Conservation (phyloP, 2,329 filamentous ascomycete species). For the Talaromyces sp. region DNA sequence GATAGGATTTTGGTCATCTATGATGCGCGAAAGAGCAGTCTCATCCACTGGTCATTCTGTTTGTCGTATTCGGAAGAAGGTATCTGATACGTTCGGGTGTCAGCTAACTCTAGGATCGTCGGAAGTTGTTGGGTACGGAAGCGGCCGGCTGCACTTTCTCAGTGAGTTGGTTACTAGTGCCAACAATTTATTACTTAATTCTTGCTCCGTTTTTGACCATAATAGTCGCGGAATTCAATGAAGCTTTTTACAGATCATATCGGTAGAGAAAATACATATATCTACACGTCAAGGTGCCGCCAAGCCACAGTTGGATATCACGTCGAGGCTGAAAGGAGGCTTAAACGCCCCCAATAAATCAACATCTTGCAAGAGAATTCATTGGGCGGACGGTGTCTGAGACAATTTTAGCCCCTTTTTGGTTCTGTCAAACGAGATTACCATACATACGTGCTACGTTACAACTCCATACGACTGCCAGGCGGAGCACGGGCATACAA, state of each 20-base stretch:
- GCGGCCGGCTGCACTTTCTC: slow-evolving; percentile 1
- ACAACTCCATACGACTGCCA: too few relatives aligned
- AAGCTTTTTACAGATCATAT: background rate
- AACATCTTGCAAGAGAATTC: background rate
- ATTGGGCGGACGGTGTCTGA: background rate
- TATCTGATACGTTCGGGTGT: background rate
- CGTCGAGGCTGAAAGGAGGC: slow-evolving; percentile 6
- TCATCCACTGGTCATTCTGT: too few relatives aligned
- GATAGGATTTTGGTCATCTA: too few relatives aligned
- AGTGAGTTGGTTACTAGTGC: background rate
- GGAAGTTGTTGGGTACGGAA: background rate
- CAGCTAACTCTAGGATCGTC: background rate
- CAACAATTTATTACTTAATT: background rate
- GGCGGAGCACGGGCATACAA: too few relatives aligned
- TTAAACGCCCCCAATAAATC: background rate
- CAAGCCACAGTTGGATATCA: background rate
- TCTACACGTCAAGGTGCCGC: background rate
- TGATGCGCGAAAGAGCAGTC: too few relatives aligned
- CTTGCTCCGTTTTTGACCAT: background rate
- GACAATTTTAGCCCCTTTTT: background rate
- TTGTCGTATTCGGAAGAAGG: too few relatives aligned
- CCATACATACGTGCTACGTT: background rate
- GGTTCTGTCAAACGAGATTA: background rate
- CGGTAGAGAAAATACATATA: background rate
- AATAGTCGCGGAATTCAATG: too few relatives aligned